Evolutionary conservation across 2,329 filamentous ascomycete genomes (phyloP), one percentile per base, ranked within the genome.

Genomic region (Bimuria novae-zelandiae): DNA sequence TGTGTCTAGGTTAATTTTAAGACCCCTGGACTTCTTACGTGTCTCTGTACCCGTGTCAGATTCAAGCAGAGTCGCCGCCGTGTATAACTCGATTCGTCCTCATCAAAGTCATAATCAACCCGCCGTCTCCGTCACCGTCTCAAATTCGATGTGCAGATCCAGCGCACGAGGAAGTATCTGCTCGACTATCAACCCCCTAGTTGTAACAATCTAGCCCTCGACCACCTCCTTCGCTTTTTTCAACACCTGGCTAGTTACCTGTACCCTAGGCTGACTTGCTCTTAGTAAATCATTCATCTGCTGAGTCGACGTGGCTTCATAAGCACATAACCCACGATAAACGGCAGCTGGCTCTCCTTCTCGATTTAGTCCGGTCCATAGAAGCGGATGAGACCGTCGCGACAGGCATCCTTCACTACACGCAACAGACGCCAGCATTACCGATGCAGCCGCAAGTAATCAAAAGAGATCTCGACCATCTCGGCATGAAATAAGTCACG

Each of bases 381-480:
- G 7, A 74, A 56, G n/a, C 69, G 22, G 14, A 59, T 54, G 7
- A 80, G 63, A 0, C 69, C 8, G 0, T 63, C 41, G 14, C 72
- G 64, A 41, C 71, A 74, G 2, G 51, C 49, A 2, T 73, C 57
- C 8, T 67, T 68, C 3, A 78, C 55, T 1, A 35, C 21, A 3
- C 70, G 64, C 8, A 81, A 68, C 2, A 77, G 41, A 12, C 52
- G 54, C 76, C 76, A 80, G 63, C 73, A 76, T 22, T 52, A 48
- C 3, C 71, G 69, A 55, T 80, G 79, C 53, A 81, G 58, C 4
- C 40, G 12, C 25, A 78, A 55, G 49, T 77, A 77, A n/a, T 78
- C 75, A 44, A 79, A 76, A 0, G 57, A 56, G 4, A 78, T 45
- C 53, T 77, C 73, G 1, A 73, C 3, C 0, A 65, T 49, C 54